These are phyloP conservation scores for Ganoderma sinense DNA, from an alignment of 1,284 basidiomycete species.

Conservation along the genomic window DNA sequence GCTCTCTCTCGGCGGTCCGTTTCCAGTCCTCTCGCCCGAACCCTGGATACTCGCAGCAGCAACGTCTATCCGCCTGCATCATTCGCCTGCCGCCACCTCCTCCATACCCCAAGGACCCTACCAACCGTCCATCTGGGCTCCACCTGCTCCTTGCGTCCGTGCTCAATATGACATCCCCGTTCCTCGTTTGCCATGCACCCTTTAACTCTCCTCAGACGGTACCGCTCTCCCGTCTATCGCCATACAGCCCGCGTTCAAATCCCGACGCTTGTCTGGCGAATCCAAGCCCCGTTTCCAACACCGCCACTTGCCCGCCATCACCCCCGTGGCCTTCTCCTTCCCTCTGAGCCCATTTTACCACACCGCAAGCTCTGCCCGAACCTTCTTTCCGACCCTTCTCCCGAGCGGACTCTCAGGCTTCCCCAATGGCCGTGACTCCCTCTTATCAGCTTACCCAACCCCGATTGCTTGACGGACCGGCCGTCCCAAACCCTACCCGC, in stretches of 20 bases:
- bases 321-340: background rate
- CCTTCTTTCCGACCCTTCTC: background rate
- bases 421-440: background rate
- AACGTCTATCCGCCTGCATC: background rate
- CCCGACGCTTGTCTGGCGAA: conserved; percentile 1
- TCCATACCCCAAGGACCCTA: background rate
- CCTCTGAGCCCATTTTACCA: background rate
- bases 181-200: conserved; percentile 9
- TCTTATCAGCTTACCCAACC: conserved; percentile 4
- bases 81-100: background rate
- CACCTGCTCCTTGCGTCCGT: background rate
- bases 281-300: conserved; percentile 2
- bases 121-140: background rate
- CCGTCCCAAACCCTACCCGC: background rate
- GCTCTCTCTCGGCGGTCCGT: background rate
- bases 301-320: conserved; percentile 1
- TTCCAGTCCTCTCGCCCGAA: background rate
- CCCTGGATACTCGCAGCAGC: background rate
- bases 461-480: conserved; percentile 6
- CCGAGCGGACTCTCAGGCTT: conserved; percentile 5
- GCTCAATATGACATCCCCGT: conserved; percentile 4
- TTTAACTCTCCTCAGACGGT: conserved; percentile 6
- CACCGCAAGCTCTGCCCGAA: background rate
- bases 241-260: conserved; percentile 7
- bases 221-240: background rate